Evolutionary conservation across 2,329 filamentous ascomycete genomes (phyloP), one percentile per base, ranked within the genome.

Genomic region (Penicillium expansum): DNA sequence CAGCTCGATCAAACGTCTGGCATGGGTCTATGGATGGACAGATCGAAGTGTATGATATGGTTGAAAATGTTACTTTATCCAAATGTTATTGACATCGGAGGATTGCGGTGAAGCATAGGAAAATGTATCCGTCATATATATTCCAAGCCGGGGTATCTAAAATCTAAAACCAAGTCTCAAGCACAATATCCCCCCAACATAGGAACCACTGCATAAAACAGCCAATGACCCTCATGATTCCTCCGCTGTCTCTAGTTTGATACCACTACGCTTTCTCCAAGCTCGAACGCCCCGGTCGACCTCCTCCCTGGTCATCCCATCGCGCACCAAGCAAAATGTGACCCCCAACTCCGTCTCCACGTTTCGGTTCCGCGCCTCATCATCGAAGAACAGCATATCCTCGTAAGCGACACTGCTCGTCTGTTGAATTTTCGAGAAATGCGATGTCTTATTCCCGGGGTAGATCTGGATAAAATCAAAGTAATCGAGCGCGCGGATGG

Each of bases 341-440:
- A 96, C 89, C 0, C 92, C 92, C 48, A 97, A 68, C 44, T 82
- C 78, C 1, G 71, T 76, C 74, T 88, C 85, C 0, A 96, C 93
- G 70, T 97, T 92, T 56, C 85, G 81, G 70, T 97, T 97, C 59
- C 93, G 79, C 51, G 82, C 81, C 82, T 97, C 93, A 67, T 97
- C 93, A 66, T 97, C 93, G 64, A 97, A 97, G 74, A 97, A 97
- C 33, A 97, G 73, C 88, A 97, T 96, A 47, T 97, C 91, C 62
- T 88, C 83, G 68, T 85, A 96, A 6, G 79, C 77, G 3, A 97
- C 74, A 1, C 86, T 86, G 14, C 88, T 92, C 55, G 85, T 81
- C 71, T 87, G 83, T 10, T 88, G 83, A 64, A 97, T 79, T 5
- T 83, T 80, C 67, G 87, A 82, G 67, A 97, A 95, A 75, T 97